Evolutionary conservation across 768 basidiomycete species (phyloP), one percentile per base, ranked within the genome.

Genomic region (Cystobasidium onofrii): DNA sequence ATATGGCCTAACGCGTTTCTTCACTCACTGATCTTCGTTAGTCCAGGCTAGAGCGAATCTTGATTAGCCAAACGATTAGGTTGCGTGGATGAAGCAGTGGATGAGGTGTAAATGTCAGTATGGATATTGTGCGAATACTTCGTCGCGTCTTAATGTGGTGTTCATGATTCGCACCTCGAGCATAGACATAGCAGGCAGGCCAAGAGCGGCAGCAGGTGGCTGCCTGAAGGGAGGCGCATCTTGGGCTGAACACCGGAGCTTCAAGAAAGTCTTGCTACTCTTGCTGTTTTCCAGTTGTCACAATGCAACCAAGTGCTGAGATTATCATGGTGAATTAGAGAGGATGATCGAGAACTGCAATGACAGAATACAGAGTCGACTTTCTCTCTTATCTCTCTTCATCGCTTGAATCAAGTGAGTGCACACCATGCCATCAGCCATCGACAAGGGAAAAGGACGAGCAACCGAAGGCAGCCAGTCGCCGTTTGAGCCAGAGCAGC

Each of bases 11-110:
- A 39, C 39, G 39, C 39, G 17, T 3, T 43, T 15, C 46, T 15
- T 9, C 33, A 71, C 69, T 60, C 4, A 46, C 69, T 71, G 69
- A 25, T 71, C 69, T 60, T 71, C 69, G 15, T 52, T 60, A n/a
- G 69, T 71, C 69, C 69, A 71, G 12, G 69, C 69, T 31, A 50
- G 46, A 15, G 46, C 46, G 46, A 50, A 20, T 7, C 46, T 50
- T 50, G 39, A 39, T 6, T 15, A 39, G 7, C 39, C 46, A 50
- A 50, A 7, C 3, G 20, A 7, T 20, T 20, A 20, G 20, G 18
- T 15, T 50, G 18, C 39, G 39, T 15, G 39, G 15, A n/a, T n/a
- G 39, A 39, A 39, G 39, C 7, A 39, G 39, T 39, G 39, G 39
- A 6, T 6, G 15, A 15, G 15, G 6, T 39, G 39, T 39, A 39